Conservation (phyloP, 371 early-diverging fungal genomes). For the Rhizopus stolonifer region DNA sequence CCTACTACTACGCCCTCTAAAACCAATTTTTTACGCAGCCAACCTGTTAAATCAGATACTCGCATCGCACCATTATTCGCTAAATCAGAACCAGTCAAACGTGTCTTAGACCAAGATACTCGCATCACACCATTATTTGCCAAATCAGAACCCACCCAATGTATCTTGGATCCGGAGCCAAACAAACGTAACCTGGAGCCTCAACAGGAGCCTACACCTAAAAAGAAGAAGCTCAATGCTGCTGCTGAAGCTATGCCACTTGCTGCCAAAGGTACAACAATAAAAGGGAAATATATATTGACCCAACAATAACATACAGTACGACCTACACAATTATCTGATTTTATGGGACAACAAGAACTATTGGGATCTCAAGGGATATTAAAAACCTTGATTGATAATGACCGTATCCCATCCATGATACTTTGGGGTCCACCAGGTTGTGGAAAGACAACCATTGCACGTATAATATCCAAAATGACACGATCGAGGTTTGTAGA, state of each 20-base stretch:
- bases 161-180: background rate
- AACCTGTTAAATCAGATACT: background rate
- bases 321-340: conserved; percentile 62
- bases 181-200: too few species aligned
- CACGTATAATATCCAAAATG: conserved; percentile 66
- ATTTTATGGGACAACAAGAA: conserved; percentile 76
- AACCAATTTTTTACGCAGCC: background rate
- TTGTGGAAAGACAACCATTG: conserved; percentile 85
- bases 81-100: background rate
- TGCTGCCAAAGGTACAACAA: conserved; percentile 54
- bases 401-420: conserved; percentile 68
- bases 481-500: conserved; percentile 69
- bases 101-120: background rate
- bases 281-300: too few species aligned
- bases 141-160: background rate
- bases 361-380: conserved; percentile 66
- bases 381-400: conserved; percentile 60
- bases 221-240: conserved; percentile 20
- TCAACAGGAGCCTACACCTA: background rate
- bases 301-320: too few species aligned
- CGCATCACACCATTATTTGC: background rate
- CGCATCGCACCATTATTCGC: conserved; percentile 22
- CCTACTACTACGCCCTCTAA: conserved; percentile 5
- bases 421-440: conserved; percentile 77
- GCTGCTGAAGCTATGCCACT: conserved; percentile 39